These are phyloP conservation scores for Tuber indicum DNA, from an alignment of 495 filamentous ascomycete genomes.

Conservation along the genomic window DNA sequence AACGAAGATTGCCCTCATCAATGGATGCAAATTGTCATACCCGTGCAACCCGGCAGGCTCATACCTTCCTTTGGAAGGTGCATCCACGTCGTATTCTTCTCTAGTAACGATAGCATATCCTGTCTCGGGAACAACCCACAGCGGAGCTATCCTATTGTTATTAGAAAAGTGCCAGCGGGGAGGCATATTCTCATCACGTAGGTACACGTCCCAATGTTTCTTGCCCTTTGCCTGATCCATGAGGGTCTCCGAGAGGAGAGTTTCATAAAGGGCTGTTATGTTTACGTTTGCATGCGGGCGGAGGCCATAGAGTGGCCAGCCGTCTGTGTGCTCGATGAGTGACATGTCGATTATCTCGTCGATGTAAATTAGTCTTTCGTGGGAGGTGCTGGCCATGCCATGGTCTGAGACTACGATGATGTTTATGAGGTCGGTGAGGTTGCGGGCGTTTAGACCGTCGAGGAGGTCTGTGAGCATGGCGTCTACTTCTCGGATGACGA, in stretches of 20 bases:
- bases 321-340: conserved; percentile 80
- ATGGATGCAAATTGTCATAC: conserved; percentile 79
- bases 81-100: conserved; percentile 64
- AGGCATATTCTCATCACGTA: conserved; percentile 74
- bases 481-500: conserved; percentile 69
- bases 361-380: conserved; percentile 77
- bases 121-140: conserved; percentile 86
- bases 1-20: conserved; percentile 90
- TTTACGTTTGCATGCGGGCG: conserved; percentile 63
- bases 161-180: conserved; percentile 78
- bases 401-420: conserved; percentile 98
- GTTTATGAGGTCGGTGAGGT: conserved; percentile 84
- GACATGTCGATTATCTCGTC: conserved; percentile 55
- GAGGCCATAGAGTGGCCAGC: conserved; percentile 88
- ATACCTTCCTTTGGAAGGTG: conserved; percentile 55
- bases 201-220: conserved; percentile 73
- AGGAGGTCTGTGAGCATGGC: conserved; percentile 70
- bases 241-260: conserved; percentile 48
- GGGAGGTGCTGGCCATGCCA: conserved; percentile 90
- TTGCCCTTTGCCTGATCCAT: conserved; percentile 45
- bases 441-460: conserved; percentile 66
- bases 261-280: conserved; percentile 50
- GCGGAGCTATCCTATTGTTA: conserved; percentile 79
- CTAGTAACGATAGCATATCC: conserved; percentile 83
- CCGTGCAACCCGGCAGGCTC: conserved; percentile 76